Conservation (phyloP, 306 rosid genomes). For the Gastrolobium bilobum region DNA sequence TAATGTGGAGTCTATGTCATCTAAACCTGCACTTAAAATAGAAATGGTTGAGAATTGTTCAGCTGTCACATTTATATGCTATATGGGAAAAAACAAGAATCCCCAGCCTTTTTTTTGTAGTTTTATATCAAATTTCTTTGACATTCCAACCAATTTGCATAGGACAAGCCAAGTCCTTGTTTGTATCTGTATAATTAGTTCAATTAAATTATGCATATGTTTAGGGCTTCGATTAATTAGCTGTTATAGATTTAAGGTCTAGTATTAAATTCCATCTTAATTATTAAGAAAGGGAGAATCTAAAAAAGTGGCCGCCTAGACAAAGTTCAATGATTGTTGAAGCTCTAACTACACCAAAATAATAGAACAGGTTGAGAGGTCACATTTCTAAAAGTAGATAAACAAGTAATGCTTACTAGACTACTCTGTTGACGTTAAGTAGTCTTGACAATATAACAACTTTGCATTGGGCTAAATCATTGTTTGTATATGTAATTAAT, state of each 20-base stretch:
- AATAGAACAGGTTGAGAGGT: constrained; percentile 47
- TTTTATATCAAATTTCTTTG: constrained; percentile 47
- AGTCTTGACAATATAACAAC: constrained; percentile 48
- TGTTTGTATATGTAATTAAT: constrained; percentile 23
- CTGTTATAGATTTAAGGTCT: not conserved
- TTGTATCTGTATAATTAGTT: not conserved
- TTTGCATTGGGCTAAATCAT: constrained; percentile 28
- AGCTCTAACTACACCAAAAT: constrained; percentile 40
- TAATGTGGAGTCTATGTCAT: constrained; percentile 14
- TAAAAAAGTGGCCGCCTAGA: constrained; percentile 19
- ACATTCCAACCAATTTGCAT: constrained; percentile 50
- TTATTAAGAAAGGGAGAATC: not conserved
- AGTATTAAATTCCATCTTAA: not conserved
- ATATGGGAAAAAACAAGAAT: not conserved
- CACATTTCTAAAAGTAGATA: constrained; percentile 43
- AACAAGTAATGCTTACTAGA: not conserved
- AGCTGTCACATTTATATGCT: not conserved
- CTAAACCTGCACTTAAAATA: constrained; percentile 28
- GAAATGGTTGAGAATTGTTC: constrained; percentile 38
- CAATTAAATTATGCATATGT: not conserved
- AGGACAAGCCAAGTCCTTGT: constrained; percentile 15
- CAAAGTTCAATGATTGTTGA: constrained; percentile 32
- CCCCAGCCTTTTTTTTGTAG: constrained; percentile 32
- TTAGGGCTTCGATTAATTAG: not conserved
- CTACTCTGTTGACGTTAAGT: not conserved